Conservation (phyloP, 2,329 filamentous ascomycete species). For the Aspergillus clavatus region DNA sequence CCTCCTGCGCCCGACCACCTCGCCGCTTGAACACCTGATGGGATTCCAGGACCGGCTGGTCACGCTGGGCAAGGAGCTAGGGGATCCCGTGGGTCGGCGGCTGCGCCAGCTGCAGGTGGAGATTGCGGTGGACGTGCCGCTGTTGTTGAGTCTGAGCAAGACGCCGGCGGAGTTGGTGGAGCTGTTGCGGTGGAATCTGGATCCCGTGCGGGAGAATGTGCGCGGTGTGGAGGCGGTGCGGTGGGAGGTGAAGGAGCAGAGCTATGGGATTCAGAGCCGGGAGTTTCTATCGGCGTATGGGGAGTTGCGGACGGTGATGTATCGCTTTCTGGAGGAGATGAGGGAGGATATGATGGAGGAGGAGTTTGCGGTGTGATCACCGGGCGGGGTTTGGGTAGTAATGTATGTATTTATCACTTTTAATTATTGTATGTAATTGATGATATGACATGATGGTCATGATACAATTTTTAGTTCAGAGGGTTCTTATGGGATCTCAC, state of each 20-base stretch:
- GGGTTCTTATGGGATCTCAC: no score
- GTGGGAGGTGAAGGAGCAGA: slow-evolving; percentile 9
- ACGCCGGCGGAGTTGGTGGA: slow-evolving; percentile 8
- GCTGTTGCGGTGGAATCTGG: slow-evolving; percentile 7
- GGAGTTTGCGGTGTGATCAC: no score
- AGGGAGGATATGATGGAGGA: slow-evolving; percentile 6
- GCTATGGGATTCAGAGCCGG: slow-evolving; percentile 9
- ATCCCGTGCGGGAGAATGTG: slow-evolving; percentile 1
- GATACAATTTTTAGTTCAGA: no score
- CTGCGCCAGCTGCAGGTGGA: slow-evolving; percentile 1
- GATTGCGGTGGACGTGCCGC: slow-evolving; percentile 7
- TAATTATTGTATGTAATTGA: no score
- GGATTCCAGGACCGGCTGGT: slow-evolving; percentile 6
- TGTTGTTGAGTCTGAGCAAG: slow-evolving; percentile 11
- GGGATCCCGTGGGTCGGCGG: not conserved
- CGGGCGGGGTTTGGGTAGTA: not conserved
- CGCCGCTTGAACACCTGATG: slow-evolving; percentile 2
- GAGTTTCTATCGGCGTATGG: slow-evolving; percentile 7
- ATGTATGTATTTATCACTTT: not conserved
- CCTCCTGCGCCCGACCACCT: slow-evolving; percentile 1
- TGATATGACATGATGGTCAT: no score
- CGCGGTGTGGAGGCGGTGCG: not conserved
- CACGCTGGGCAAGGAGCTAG: not conserved
- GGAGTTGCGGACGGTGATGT: slow-evolving; percentile 3
- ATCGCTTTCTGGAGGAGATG: slow-evolving; percentile 8